Conservation (phyloP, 768 basidiomycete genomes). For the Coprinopsis marcescibilis region DNA sequence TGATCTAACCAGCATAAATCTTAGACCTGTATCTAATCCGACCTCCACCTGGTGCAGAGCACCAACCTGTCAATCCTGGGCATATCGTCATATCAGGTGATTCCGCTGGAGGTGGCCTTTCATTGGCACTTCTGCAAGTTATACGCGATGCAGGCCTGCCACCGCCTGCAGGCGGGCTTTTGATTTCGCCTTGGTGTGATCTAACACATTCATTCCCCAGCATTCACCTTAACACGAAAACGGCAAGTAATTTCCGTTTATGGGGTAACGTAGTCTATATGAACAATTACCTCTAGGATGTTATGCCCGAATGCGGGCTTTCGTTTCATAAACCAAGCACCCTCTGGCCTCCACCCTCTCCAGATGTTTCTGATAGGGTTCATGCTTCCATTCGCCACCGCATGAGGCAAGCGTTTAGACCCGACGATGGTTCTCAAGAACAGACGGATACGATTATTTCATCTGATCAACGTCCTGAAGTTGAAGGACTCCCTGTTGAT, state of each 20-base stretch:
- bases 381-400: constrained; percentile 55
- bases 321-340: constrained; percentile 74
- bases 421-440: constrained; percentile 19
- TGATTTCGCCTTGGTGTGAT: constrained; percentile 90
- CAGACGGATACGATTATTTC: constrained; percentile 19
- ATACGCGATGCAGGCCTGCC: constrained; percentile 83
- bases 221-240: constrained; percentile 76
- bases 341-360: constrained; percentile 72
- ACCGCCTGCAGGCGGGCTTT: constrained; percentile 77
- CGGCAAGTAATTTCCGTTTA: constrained; percentile 39
- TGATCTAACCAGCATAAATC: not conserved
- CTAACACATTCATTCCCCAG: constrained; percentile 95
- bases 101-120: constrained; percentile 88
- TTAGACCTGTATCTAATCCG: constrained; percentile 82
- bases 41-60: constrained; percentile 77
- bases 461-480: not conserved
- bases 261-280: not conserved
- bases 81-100: constrained; percentile 87
- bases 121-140: constrained; percentile 77
- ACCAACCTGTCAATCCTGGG: constrained; percentile 72
- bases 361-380: constrained; percentile 52
- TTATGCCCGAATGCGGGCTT: constrained; percentile 71
- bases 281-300: no score
- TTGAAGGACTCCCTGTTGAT: constrained; percentile 30
- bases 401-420: constrained; percentile 50